Base-by-base conservation (phyloP, 78 protist genomes). In the Planoprotostelium fungivorum region DNA sequence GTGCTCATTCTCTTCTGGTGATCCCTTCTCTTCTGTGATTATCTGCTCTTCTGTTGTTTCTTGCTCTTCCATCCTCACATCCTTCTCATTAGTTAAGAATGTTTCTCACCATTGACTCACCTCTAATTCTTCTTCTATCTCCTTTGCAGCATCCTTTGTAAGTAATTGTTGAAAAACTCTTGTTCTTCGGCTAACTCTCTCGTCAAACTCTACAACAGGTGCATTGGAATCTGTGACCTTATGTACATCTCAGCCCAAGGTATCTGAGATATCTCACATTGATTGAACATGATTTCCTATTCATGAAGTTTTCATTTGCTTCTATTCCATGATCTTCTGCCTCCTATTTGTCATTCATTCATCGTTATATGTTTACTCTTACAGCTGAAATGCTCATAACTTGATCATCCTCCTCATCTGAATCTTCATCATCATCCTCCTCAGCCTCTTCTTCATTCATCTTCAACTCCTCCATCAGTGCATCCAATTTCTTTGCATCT, bases 271-370 rank as follows among this genome's bases (percentile, higher is more conserved):
- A 25, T 51, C 16, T 51, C 73, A 51, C 73, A 51, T 25, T 51
- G 16, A 5, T 51, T 51, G 31, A 51, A 51, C 73, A 25, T 51
- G 73, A 51, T 28, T 89, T 1, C 34, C 85, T 89, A n/a, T 35
- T 73, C 35, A 63, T 34, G 34, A 63, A 10, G 38, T 87, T 35
- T 1, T 1, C 63, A 87, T 29, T 35, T 25, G 1, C 29, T 87
- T 87, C 91, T 35, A 85, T 37, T 35, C 86, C 38, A 36, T 89
- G n/a, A 63, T 37, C 28, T 35, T 83, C 91, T 38, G 38, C 51
- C 39, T 89, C 85, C 29, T 90, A 35, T 86, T 63, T 51, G 39
- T 88, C 86, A 23, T n/a, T n/a, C n/a, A n/a, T n/a, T n/a, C n/a
- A n/a, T n/a, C n/a, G n/a, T n/a, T n/a, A n/a, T n/a, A n/a, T n/a